Percentiles rank a stretch among this genome's conserved stretches.
Conservation (phyloP, 129 eudicot species). For the Chrysanthemum seticuspe region DNA sequence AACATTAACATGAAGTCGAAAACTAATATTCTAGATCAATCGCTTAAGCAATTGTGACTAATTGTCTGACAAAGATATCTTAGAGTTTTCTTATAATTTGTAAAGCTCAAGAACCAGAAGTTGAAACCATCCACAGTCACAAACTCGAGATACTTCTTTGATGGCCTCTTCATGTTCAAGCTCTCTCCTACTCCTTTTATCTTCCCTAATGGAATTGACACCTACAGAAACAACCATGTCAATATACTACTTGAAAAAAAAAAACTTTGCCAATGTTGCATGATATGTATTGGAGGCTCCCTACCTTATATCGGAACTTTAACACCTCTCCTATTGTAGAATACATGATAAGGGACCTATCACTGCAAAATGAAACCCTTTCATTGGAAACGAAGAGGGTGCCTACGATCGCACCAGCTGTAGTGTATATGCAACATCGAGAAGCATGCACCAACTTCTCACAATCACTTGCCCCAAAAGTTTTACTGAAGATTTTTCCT, state of each 20-base stretch:
- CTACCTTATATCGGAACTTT: slow-evolving; percentile 40
- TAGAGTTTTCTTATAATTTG: slow-evolving; percentile 19
- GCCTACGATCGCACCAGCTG: slow-evolving; percentile 44
- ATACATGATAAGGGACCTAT: slow-evolving; percentile 34
- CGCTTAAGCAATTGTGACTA: not conserved
- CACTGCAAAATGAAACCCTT: slow-evolving; percentile 44
- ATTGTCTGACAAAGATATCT: slow-evolving; percentile 28
- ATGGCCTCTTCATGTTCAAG: slow-evolving; percentile 25
- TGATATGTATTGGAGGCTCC: not conserved
- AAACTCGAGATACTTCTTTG: slow-evolving; percentile 30
- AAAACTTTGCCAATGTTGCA: not conserved
- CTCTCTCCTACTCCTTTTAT: slow-evolving; percentile 29
- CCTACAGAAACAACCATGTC: slow-evolving; percentile 15
- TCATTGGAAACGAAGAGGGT: slow-evolving; percentile 38
- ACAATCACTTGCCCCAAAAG: slow-evolving; percentile 21
- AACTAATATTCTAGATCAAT: slow-evolving; percentile 1
- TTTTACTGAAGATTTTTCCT: slow-evolving; percentile 35
- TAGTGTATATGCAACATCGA: slow-evolving; percentile 40
- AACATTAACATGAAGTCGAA: slow-evolving; percentile 11
- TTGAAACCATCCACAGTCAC: slow-evolving; percentile 36
- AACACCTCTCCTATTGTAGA: slow-evolving; percentile 32
- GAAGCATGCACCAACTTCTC: slow-evolving; percentile 44
- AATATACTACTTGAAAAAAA: not conserved
- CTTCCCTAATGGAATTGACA: slow-evolving; percentile 31
- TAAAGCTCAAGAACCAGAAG: slow-evolving; percentile 39